Evolutionary conservation across 73 alveolate species (phyloP), one percentile per base, ranked within the genome.

Genomic region (Urostyla sp.): DNA sequence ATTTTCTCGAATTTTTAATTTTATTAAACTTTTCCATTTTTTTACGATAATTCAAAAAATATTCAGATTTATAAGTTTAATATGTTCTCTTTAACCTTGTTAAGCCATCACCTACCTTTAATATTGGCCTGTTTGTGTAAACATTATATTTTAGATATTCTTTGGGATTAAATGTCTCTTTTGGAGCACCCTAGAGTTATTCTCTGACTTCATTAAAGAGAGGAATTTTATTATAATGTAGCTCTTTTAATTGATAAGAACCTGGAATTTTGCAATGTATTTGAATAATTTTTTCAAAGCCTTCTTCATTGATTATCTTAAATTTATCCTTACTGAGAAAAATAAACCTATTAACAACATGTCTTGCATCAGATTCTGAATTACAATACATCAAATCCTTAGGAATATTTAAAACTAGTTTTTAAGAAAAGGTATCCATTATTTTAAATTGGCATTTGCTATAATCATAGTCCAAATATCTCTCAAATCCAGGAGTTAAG

Each of bases 11-110:
- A 55, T 40, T n/a, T 7, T 48, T 7, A 38, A 69, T 44, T 18
- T 44, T 32, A 23, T 69, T 48, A 2, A 69, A 16, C 56, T 49
- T 13, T 21, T 66, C 51, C 20, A 46, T 31, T 31, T 69, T 55
- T 43, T 11, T 15, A 34, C 28, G 45, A 3, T 48, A 28, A n/a
- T 69, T 72, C 5, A 69, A 32, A 50, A 26, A 28, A 37, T 69
- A 69, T 11, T 54, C 84, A 13, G 67, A 48, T 23, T 48, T 69
- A 40, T 48, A 69, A 38, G 3, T 5, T 21, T 46, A 55, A 27
- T 43, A 45, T 56, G 45, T 69, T 31, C 80, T 66, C 66, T 66
- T 66, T 5, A 66, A 46, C 43, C 80, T 66, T 26, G 35, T 1
- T 15, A 49, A n/a, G 4, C 24, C 24, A 20, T 69, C 37, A 10